Evolutionary conservation across 2,329 filamentous ascomycete species (phyloP).

Genomic region (Huntiella omanensis): DNA sequence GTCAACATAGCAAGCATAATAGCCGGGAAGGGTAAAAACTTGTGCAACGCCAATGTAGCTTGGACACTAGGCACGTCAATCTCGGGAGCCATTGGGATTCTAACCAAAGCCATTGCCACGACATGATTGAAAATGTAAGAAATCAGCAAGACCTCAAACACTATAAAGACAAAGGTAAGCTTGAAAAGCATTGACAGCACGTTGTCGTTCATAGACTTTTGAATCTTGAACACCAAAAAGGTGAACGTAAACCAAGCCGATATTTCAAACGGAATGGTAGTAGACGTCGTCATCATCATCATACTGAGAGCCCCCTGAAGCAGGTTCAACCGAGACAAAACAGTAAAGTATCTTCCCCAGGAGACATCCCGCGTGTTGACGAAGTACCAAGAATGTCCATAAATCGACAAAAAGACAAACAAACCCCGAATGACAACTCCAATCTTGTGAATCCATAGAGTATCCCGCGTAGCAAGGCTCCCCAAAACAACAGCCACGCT

Average conservation of each 20-base stretch:
- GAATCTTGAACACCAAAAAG: conserved; percentile 1
- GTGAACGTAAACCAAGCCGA: conserved; percentile 5
- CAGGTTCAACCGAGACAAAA: conserved; percentile 38
- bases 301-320: conserved; percentile 19
- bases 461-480: conserved; percentile 32
- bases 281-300: not conserved
- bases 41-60: not conserved
- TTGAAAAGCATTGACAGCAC: conserved; percentile 7
- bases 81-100: not conserved
- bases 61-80: not conserved
- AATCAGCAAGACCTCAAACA: conserved; percentile 2
- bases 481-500: conserved; percentile 34
- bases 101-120: not conserved
- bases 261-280: conserved; percentile 2
- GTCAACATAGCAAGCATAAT: conserved; percentile 2
- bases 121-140: conserved; percentile 6
- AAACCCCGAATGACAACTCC: conserved; percentile 33
- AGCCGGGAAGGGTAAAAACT: conserved; percentile 3
- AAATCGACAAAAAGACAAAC: conserved; percentile 45
- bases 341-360: conserved; percentile 27
- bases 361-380: conserved; percentile 37
- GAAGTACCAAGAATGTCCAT: conserved; percentile 41
- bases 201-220: conserved; percentile 6
- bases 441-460: conserved; percentile 33
- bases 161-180: conserved; percentile 6